These are phyloP conservation scores for Cyberlindnera misumaiensis DNA, from an alignment of 805 yeast genomes.

Conservation along the genomic window DNA sequence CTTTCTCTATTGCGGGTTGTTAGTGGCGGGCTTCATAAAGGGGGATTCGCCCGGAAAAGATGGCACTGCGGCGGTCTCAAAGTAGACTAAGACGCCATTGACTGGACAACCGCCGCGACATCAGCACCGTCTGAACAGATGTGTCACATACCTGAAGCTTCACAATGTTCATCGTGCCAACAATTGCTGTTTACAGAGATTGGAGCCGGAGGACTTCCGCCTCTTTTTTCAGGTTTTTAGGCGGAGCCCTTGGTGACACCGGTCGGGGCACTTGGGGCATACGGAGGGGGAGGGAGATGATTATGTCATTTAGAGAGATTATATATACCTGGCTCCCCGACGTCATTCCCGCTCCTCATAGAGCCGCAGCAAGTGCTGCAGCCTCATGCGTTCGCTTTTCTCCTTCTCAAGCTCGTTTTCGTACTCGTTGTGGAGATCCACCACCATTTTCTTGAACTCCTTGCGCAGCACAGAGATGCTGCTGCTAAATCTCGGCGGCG, in stretches of 20 bases:
- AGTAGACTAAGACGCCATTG: too few species aligned
- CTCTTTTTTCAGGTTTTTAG: too few species aligned
- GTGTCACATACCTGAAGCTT: conserved; percentile 45
- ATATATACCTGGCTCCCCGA: too few species aligned
- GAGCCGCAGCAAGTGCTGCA: conserved; percentile 35
- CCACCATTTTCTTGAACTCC: conserved; percentile 62
- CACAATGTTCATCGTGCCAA: conserved; percentile 48
- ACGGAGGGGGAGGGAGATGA: too few species aligned
- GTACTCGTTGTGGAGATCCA: conserved; percentile 54
- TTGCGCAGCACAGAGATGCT: conserved; percentile 50
- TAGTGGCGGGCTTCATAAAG: conserved; percentile 3
- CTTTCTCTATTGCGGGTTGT: conserved; percentile 47
- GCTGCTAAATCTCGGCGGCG: conserved; percentile 24
- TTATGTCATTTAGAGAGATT: too few species aligned
- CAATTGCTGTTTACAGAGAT: background rate
- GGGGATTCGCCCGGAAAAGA: too few species aligned
- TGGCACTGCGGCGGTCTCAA: too few species aligned
- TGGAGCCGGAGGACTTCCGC: background rate
- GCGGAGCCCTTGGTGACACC: too few species aligned
- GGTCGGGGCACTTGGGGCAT: too few species aligned
- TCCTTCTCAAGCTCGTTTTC: conserved; percentile 54
- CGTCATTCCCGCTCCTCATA: conserved; percentile 13
- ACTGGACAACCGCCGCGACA: too few species aligned
- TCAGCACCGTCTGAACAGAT: background rate
- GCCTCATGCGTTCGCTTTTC: conserved; percentile 40